A percentile compares a stretch with the other conserved stretches of the same genome.
phyloP scores from a whole-genome alignment of 306 rosid species.

The Trifolium pratense region DNA sequence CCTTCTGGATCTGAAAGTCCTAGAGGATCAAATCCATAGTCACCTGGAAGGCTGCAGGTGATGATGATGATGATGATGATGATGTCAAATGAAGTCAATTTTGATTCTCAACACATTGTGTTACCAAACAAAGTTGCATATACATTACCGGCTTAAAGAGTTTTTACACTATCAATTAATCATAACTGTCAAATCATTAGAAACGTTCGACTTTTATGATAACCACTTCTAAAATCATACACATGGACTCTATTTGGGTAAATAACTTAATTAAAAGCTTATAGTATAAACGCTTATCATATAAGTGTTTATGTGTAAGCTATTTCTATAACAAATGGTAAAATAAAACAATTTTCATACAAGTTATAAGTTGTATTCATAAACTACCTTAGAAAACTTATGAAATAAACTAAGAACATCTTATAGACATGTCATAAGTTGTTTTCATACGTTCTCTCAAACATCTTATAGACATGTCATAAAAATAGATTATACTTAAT shows the following conservation, averaged over 20 bases:
- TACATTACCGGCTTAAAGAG: too few relatives aligned
- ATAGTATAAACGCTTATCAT: not conserved
- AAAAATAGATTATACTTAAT: not conserved
- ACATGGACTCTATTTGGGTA: not conserved
- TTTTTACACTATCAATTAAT: not conserved
- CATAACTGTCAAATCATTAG: not conserved
- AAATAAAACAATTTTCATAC: not conserved
- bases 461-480: not conserved
- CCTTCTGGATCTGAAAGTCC: conserved; percentile 99
- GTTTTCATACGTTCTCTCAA: not conserved
- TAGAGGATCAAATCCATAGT: conserved; percentile 89
- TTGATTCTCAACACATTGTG: conserved; percentile 1
- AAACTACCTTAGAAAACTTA: not conserved
- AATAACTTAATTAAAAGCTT: not conserved
- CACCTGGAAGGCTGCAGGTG: conserved; percentile 83
- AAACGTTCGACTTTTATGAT: not conserved
- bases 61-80: not conserved
- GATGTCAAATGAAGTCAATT: conserved; percentile 34
- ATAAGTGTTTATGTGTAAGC: too few relatives aligned
- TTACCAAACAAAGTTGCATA: not conserved
- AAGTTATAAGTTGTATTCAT: not conserved
- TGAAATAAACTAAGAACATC: not conserved
- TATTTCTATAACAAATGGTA: not conserved
- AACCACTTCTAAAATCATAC: not conserved
- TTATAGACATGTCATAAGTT: not conserved